Percentiles rank a stretch among this genome's conserved stretches.
phyloP scores from a whole-genome alignment of 2,329 filamentous ascomycete species.

The Claviceps sp. region DNA sequence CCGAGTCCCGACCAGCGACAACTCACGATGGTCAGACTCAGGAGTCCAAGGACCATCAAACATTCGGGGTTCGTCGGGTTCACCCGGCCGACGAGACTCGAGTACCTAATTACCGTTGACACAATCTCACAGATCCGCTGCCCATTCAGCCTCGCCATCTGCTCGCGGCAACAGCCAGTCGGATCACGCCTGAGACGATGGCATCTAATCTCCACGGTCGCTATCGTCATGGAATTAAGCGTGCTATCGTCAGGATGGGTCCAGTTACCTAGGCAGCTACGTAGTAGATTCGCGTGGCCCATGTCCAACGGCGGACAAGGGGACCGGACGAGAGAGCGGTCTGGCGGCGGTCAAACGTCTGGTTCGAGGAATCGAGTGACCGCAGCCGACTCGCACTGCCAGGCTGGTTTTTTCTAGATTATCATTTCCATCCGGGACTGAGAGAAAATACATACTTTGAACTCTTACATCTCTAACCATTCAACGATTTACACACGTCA shows the following conservation, averaged over 20 bases:
- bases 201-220: conserved; percentile 1
- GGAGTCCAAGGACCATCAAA: not conserved
- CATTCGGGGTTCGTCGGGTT: not conserved
- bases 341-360: conserved; percentile 5
- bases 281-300: conserved; percentile 1
- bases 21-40: not conserved
- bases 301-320: conserved; percentile 3
- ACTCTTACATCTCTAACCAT: conserved; percentile 4
- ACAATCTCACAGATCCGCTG: not conserved
- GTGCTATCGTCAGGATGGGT: conserved; percentile 4
- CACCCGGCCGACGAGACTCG: not conserved
- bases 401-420: conserved; percentile 1
- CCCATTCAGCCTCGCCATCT: conserved; percentile 4
- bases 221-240: conserved; percentile 3
- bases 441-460: not conserved
- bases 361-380: conserved; percentile 9
- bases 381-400: conserved; percentile 17
- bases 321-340: conserved; percentile 4
- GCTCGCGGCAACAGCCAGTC: conserved; percentile 8
- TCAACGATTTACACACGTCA: conserved; percentile 1
- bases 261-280: not conserved
- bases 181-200: not conserved
- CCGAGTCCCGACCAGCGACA: not conserved
- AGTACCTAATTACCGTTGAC: not conserved
- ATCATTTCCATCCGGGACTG: not conserved